Base-by-base conservation (phyloP, 2,329 filamentous ascomycete species). In the Arthrobotrys sinensis region DNA sequence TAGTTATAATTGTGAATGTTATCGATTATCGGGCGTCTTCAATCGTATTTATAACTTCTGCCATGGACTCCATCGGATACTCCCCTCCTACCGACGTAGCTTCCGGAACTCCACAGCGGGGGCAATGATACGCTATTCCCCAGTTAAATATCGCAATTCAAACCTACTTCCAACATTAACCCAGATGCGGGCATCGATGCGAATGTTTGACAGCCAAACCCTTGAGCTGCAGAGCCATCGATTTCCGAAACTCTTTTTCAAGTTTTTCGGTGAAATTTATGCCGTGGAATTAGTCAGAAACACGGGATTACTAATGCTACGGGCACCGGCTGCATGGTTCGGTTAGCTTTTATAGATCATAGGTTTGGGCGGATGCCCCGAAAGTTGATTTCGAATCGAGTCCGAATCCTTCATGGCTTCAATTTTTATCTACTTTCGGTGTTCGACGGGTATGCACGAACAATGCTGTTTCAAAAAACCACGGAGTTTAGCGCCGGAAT, bases 211-310 rank as follows among this genome's bases (percentile, higher is more conserved):
- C 38, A 46, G 12, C n/a, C 14, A 45, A 28, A 28, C 4, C 24
- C 24, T 28, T 28, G 24, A 28, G 24, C 24, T 28, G 24, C 24
- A 28, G 24, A 28, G 24, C 24, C 24, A 28, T 28, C 4, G 24
- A 28, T 28, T 28, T 28, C 24, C 24, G 60, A 21, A 64, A 50
- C 60, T 50, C 8, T 48, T 21, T 34, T 48, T 63, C 11, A 14
- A n/a, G 14, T 16, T 21, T 36, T 65, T 55, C 70, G 71, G 73
- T 60, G 60, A 71, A 77, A 77, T 77, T 77, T 77, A 34, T 66
- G 73, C 73, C 73, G 73, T 77, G 66, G 73, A 24, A 66, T 70
- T 64, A 52, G 36, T 69, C n/a, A 66, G 14, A 45, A 14, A 2
- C 48, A 45, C 46, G 52, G 53, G 53, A 68, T 76, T 63, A 76